Evolutionary conservation across 1,284 basidiomycete species (phyloP).

Genomic region (Leccinum subspadiceum): DNA sequence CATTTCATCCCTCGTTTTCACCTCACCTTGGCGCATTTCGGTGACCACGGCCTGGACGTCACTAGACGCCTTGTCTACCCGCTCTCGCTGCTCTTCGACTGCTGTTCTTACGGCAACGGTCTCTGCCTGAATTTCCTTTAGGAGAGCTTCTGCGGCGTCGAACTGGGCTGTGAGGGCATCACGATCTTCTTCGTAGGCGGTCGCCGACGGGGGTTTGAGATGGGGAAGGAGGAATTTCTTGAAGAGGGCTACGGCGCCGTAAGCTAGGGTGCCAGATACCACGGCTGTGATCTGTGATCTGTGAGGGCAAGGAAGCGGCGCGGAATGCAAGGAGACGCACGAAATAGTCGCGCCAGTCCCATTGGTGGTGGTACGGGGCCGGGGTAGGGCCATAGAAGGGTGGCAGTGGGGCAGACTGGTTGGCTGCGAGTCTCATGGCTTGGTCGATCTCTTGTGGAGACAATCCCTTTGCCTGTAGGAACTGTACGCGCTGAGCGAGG

Average conservation of each 20-base stretch:
- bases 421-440: constrained; percentile 68
- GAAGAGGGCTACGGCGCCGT: constrained; percentile 84
- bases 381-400: constrained; percentile 39
- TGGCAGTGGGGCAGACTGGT: constrained; percentile 35
- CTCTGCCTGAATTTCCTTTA: constrained; percentile 81
- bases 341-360: constrained; percentile 96
- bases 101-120: constrained; percentile 72
- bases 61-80: constrained; percentile 58
- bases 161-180: constrained; percentile 88
- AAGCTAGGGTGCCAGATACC: constrained; percentile 86
- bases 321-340: constrained; percentile 45
- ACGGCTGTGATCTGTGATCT: constrained; percentile 85
- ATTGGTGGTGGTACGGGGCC: constrained; percentile 47
- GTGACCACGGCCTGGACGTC: constrained; percentile 80
- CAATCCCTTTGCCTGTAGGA: constrained; percentile 93
- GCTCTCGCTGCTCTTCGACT: constrained; percentile 80
- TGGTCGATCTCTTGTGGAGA: constrained; percentile 84
- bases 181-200: constrained; percentile 88
- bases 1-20: constrained; percentile 85
- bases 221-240: constrained; percentile 94
- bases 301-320: constrained; percentile 27
- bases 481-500: constrained; percentile 84
- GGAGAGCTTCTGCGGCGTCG: constrained; percentile 83
- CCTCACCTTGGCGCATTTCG: constrained; percentile 77
- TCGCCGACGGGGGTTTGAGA: constrained; percentile 84